Conservation (phyloP, 2,329 filamentous ascomycete genomes). For the Alternaria brassicicola region DNA sequence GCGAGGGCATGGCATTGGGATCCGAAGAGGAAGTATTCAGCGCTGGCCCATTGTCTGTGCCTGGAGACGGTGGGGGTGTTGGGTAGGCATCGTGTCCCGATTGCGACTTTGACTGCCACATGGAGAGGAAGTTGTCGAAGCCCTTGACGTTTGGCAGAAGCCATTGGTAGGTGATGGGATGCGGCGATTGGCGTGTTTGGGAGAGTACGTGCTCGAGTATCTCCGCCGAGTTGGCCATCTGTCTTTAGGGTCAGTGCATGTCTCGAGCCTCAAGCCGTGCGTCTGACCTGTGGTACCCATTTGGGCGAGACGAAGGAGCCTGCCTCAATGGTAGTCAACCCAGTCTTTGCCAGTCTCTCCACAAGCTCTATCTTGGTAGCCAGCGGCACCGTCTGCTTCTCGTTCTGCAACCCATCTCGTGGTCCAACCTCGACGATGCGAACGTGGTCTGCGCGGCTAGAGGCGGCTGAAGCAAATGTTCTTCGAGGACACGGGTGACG, state of each 20-base stretch:
- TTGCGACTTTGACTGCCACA: slow-evolving; percentile 55
- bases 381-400: slow-evolving; percentile 72
- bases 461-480: slow-evolving; percentile 42
- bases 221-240: slow-evolving; percentile 81
- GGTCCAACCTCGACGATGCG: slow-evolving; percentile 82
- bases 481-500: slow-evolving; percentile 39
- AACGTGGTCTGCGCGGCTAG: slow-evolving; percentile 51
- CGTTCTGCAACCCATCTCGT: slow-evolving; percentile 85
- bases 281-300: slow-evolving; percentile 77
- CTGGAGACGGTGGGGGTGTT: slow-evolving; percentile 50
- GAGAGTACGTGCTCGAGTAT: slow-evolving; percentile 73
- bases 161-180: slow-evolving; percentile 75
- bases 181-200: slow-evolving; percentile 59
- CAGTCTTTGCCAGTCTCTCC: slow-evolving; percentile 69
- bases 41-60: slow-evolving; percentile 45
- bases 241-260: slow-evolving; percentile 48
- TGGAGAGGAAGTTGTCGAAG: slow-evolving; percentile 65
- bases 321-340: slow-evolving; percentile 75
- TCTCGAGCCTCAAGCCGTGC: not conserved
- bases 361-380: slow-evolving; percentile 79
- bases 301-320: slow-evolving; percentile 84
- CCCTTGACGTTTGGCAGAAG: slow-evolving; percentile 79
- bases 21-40: slow-evolving; percentile 52
- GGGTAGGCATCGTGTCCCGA: slow-evolving; percentile 55
- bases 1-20: slow-evolving; percentile 51